A percentile compares a stretch with the other conserved stretches of the same genome.
Evolutionary conservation across 2,329 filamentous ascomycete species (phyloP).

Genomic region (Fusarium sp.): DNA sequence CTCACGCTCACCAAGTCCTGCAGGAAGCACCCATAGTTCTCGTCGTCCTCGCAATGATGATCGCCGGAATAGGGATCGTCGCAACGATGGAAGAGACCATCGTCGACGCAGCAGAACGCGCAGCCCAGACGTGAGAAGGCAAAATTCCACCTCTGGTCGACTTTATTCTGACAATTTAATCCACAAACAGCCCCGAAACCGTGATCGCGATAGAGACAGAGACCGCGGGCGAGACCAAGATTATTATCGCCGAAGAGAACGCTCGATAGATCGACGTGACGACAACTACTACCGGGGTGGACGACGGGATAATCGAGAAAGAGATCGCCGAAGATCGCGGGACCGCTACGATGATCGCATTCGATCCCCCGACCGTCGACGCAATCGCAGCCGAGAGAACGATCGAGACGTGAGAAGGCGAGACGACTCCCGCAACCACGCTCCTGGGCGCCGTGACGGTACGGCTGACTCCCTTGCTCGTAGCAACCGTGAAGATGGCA

Average conservation of each 20-base stretch:
- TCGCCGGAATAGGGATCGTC: conserved; percentile 67
- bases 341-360: conserved; percentile 71
- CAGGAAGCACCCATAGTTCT: conserved; percentile 84
- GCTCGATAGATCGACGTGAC: conserved; percentile 75
- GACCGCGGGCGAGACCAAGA: conserved; percentile 67
- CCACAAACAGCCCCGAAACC: conserved; percentile 67
- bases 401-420: conserved; percentile 75
- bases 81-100: conserved; percentile 63
- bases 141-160: conserved; percentile 34
- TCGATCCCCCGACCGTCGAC: conserved; percentile 69
- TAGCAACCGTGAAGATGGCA: conserved; percentile 74
- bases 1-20: conserved; percentile 91
- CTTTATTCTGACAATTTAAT: conserved; percentile 56
- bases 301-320: conserved; percentile 66
- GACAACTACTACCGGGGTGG: conserved; percentile 73
- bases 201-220: conserved; percentile 68
- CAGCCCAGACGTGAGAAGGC: conserved; percentile 70
- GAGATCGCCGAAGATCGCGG: conserved; percentile 74
- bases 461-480: conserved; percentile 78
- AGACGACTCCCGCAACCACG: conserved; percentile 79
- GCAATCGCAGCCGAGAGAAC: conserved; percentile 73
- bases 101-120: conserved; percentile 71
- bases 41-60: conserved; percentile 74
- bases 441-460: conserved; percentile 73
- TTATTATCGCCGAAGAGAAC: conserved; percentile 74